Evolutionary conservation across 208 protist species (phyloP), one percentile per base, ranked within the genome.

Genomic region (Wallacemonas sp.): DNA sequence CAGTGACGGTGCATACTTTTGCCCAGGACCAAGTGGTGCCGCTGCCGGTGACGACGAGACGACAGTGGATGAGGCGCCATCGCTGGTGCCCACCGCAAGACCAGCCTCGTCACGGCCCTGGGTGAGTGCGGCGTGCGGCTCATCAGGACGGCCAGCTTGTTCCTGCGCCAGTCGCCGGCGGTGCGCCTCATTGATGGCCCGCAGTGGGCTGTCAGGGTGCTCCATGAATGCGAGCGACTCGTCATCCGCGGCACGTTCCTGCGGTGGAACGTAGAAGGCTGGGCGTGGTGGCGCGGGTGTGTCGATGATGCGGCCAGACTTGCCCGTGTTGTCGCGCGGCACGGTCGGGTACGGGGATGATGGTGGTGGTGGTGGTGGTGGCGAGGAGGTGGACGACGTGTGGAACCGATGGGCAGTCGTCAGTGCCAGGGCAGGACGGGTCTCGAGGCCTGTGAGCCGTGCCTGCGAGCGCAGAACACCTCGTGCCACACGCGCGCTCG

Each of bases 261-360:
- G 79, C 0, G 86, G 85, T 8, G 90, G 87, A 5, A 92, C 76
- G 68, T 96, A 96, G 43, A 67, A 76, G 12, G 81, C 77, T 1
- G 90, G 85, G 0, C 78, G 79, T 0, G 90, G 90, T 14, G 85
- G 84, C 21, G 48, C 58, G 2, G 83, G 78, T 1, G 61, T 73
- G 46, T 87, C 79, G 16, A 74, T 69, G 36, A 79, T 74, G 2
- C 44, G 54, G 0, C 38, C 52, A 5, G 52, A 33, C 32, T 58
- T 58, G 52, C 52, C 52, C n/a, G 52, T 58, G 52, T 58, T 58
- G 30, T 58, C 52, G 4, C 5, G 5, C 2, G 9, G 52, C 19
- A 5, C 32, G n/a, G 52, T 33, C 8, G 47, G 9, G 36, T 41
- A 14, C 14, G 36, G 36, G 6, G 36, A 16, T 21, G 44, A 17